A percentile compares a stretch with the other conserved stretches of the same genome.
phyloP scores from a whole-genome alignment of 2,329 filamentous ascomycete genomes.

The Alternaria triticimaculans region DNA sequence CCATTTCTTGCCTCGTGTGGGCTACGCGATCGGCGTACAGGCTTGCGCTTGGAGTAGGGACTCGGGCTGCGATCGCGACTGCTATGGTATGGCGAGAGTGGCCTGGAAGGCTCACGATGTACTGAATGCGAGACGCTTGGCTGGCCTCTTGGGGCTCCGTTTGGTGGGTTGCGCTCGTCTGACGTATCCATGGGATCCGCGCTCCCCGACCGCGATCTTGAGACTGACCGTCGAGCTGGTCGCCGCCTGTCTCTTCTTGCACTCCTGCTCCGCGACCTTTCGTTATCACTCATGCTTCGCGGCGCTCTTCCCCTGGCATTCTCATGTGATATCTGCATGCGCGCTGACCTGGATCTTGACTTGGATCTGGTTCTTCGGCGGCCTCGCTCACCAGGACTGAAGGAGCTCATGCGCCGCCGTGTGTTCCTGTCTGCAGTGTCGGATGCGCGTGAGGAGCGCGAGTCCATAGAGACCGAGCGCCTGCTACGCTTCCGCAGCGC shows the following conservation, averaged over 20 bases:
- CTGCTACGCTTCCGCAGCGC: slow-evolving; percentile 36
- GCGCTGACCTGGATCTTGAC: slow-evolving; percentile 33
- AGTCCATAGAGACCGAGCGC: slow-evolving; percentile 39
- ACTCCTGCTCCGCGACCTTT: slow-evolving; percentile 23
- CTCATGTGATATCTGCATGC: slow-evolving; percentile 34
- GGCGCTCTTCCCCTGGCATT: slow-evolving; percentile 18
- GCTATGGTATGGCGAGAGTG: slow-evolving; percentile 26
- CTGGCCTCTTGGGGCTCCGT: slow-evolving; percentile 14
- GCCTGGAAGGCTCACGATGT: slow-evolving; percentile 13
- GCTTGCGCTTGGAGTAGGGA: slow-evolving; percentile 24
- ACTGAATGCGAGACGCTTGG: slow-evolving; percentile 11
- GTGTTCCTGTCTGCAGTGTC: slow-evolving; percentile 39
- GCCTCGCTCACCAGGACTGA: slow-evolving; percentile 45
- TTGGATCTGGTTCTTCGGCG: slow-evolving; percentile 38
- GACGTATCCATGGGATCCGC: slow-evolving; percentile 38
- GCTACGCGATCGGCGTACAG: slow-evolving; percentile 28
- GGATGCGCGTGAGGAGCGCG: slow-evolving; percentile 28
- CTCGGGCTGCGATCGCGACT: slow-evolving; percentile 28
- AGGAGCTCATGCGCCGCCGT: slow-evolving; percentile 46
- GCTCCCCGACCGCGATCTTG: slow-evolving; percentile 33
- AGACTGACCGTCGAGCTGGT: slow-evolving; percentile 20
- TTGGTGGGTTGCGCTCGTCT: slow-evolving; percentile 24
- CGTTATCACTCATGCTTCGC: slow-evolving; percentile 14
- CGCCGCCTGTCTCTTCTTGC: slow-evolving; percentile 22
- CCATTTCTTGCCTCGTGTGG: slow-evolving; percentile 17